Evolutionary conservation across 1,284 basidiomycete genomes (phyloP).

Genomic region (Malassezia equina): DNA sequence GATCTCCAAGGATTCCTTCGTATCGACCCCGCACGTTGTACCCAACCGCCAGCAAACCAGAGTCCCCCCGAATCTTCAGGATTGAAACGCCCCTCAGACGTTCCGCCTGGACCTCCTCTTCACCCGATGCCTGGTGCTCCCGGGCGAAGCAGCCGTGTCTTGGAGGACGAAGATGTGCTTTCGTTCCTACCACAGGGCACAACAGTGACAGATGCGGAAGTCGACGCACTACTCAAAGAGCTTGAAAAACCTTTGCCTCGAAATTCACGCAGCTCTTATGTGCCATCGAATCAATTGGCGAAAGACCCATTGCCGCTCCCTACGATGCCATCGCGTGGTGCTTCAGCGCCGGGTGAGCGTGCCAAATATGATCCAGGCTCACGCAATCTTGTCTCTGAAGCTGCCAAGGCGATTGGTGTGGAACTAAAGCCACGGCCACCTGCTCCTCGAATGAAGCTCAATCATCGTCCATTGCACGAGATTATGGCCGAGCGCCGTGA

Average conservation of each 20-base stretch:
- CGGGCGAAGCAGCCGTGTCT: conserved; percentile 24
- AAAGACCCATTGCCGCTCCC: conserved; percentile 12
- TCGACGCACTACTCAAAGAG: conserved; percentile 24
- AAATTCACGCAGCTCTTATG: conserved; percentile 9
- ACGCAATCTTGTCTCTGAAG: conserved; percentile 35
- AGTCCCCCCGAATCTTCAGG: not conserved
- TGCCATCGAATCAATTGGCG: conserved; percentile 3
- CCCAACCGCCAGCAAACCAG: not conserved
- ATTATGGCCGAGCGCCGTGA: conserved; percentile 7
- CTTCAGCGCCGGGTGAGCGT: conserved; percentile 1
- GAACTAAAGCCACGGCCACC: not conserved
- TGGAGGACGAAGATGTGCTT: conserved; percentile 36
- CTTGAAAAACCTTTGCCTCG: conserved; percentile 13
- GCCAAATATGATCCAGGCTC: conserved; percentile 23
- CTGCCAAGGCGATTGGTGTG: conserved; percentile 25
- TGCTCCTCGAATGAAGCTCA: conserved; percentile 10
- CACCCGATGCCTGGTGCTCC: not conserved
- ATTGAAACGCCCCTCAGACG: not conserved
- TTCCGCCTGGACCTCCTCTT: not conserved
- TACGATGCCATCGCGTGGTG: not conserved
- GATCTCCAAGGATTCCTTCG: conserved; percentile 41
- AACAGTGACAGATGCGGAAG: conserved; percentile 30
- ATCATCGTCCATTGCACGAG: conserved; percentile 1
- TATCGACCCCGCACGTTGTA: conserved; percentile 18
- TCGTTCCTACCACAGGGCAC: conserved; percentile 31